Percentiles rank a stretch among this genome's conserved stretches.
phyloP scores from a whole-genome alignment of 306 rosid genomes.

The Vicia faba region DNA sequence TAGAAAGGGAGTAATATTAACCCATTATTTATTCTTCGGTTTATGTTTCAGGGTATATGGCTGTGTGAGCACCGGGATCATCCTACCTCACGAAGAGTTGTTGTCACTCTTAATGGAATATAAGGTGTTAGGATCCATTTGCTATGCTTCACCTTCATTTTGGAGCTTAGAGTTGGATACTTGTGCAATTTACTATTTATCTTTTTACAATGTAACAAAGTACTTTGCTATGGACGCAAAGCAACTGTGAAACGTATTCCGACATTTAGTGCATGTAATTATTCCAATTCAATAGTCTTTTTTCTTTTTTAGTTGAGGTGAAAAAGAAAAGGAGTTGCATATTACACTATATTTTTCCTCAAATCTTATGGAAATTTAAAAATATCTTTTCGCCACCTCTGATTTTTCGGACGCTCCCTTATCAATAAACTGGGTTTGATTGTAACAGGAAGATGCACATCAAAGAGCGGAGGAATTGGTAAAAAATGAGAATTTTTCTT shows the following conservation, averaged over 20 bases:
- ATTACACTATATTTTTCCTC: too few species aligned
- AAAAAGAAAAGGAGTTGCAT: too few species aligned
- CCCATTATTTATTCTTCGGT: conserved; percentile 3
- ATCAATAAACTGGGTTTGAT: too few species aligned
- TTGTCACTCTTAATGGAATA: conserved; percentile 75
- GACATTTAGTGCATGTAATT: conserved; percentile 25
- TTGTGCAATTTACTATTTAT: neutral
- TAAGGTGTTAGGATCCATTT: conserved; percentile 38
- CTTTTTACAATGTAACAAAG: conserved; percentile 18
- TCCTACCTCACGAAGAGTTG: conserved; percentile 66
- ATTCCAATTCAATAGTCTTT: neutral
- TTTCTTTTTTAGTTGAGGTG: too few species aligned
- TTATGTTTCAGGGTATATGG: conserved; percentile 82
- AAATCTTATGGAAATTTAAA: too few species aligned
- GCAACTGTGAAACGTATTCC: conserved; percentile 1
- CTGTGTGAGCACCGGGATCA: conserved; percentile 81
- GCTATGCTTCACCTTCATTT: neutral
- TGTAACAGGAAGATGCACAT: too few species aligned
- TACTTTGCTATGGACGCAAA: conserved; percentile 23
- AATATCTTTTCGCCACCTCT: too few species aligned
- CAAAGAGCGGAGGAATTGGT: too few species aligned
- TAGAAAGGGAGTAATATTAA: too few species aligned
- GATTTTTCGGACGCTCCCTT: too few species aligned
- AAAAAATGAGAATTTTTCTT: too few species aligned
- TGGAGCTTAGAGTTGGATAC: conserved; percentile 18